Base-by-base conservation (phyloP, 805 yeast species). In the Tetrapisispora namnaoensis region DNA sequence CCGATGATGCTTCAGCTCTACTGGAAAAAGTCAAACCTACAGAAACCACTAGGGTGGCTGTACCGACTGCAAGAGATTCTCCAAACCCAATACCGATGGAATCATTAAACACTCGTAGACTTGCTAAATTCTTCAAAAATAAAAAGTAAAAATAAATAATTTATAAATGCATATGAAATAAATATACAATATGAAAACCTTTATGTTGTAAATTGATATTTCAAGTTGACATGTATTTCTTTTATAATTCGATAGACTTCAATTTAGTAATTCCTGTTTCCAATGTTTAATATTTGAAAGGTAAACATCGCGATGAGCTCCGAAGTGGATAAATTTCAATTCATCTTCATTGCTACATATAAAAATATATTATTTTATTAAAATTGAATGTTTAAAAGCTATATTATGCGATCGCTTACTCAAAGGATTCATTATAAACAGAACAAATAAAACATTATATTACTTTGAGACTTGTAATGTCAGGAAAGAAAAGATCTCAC, bases 1-100 rank as follows among this genome's bases (percentile, higher is more conserved):
- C 81, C 2, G 91, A 84, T 49, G 82, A 79, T 51, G 96, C 95
- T 2, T 62, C 76, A 46, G 62, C 66, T 28, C 67, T 87, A 53
- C 68, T 86, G 14, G 72, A 75, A 20, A 88, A 85, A 62, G 57
- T 60, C 22, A 53, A 50, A 34, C 20, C 47, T 2, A 32, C 50
- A 10, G 24, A 22, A 2, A 4, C 36, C 2, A 10, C 47, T 20
- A 46, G 46, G 16, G 50, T 40, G 16, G 30, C 46, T 1, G 20
- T 4, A 10, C 10, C 16, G 2, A 4, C 21, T 20, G 17, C 42
- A 3, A 34, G 37, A 8, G 37, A 21, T 16, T 40, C 36, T 14
- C 9, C 37, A 6, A 46, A 41, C 14, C 49, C 49, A 27, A 27
- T 43, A 35, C 49, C 49, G 18, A 27, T 34, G 21, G 49, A 41